phyloP scores from a whole-genome alignment of 192 early-diverging fungal genomes.

The Physocladia obscura region DNA sequence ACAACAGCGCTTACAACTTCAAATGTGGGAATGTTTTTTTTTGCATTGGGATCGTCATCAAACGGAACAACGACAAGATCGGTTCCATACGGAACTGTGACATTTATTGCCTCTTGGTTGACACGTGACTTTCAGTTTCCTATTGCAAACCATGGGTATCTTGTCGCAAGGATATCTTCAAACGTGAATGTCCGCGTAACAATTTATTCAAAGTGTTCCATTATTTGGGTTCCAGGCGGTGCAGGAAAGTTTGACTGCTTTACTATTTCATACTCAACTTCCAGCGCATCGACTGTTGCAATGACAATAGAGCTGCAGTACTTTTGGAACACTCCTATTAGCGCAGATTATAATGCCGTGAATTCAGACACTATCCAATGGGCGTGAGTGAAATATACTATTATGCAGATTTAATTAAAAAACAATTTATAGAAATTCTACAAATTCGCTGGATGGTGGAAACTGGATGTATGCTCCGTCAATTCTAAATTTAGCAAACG shows the following conservation, averaged over 20 bases:
- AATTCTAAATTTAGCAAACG: not conserved
- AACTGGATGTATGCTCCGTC: not conserved
- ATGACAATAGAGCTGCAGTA: not conserved
- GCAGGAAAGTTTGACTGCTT: conserved; percentile 23
- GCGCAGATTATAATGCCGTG: not conserved
- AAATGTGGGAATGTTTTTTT: conserved; percentile 5
- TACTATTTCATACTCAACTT: not conserved
- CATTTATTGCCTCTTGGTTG: not conserved
- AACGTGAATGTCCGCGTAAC: not conserved
- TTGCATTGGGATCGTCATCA: not conserved
- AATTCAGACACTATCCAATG: not conserved
- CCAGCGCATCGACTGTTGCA: not conserved
- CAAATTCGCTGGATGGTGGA: conserved; percentile 14
- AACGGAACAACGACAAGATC: too few species aligned
- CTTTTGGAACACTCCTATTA: conserved; percentile 1
- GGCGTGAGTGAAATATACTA: conserved; percentile 1
- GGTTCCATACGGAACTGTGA: not conserved
- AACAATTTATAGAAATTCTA: not conserved
- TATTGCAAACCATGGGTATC: not conserved
- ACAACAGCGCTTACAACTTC: not conserved
- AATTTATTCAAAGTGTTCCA: conserved; percentile 1
- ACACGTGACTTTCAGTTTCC: conserved; percentile 5
- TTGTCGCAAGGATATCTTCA: not conserved
- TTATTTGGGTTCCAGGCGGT: conserved; percentile 16
- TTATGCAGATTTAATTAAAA: not conserved